These are phyloP conservation scores for Fraxinus sp. DNA, from an alignment of 305 asterid species.

Conservation along the genomic window DNA sequence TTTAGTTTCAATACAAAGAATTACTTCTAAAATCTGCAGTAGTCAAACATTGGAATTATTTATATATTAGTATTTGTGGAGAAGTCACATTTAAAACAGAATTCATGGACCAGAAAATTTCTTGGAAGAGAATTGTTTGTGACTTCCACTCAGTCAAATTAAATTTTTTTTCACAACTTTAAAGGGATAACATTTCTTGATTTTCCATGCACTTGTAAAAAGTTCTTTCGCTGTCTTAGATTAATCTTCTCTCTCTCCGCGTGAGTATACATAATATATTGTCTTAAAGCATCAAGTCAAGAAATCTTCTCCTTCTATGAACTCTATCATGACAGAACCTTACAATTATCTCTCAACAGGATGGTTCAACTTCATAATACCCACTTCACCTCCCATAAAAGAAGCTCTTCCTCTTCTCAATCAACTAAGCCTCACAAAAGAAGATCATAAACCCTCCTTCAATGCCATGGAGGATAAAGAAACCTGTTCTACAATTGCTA, in stretches of 20 bases:
- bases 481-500: neutral
- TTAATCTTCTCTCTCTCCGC: neutral
- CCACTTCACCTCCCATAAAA: neutral
- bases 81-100: neutral
- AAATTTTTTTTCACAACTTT: neutral
- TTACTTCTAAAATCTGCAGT: neutral
- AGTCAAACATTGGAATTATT: neutral
- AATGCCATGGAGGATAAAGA: neutral
- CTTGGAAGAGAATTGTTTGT: neutral
- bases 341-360: neutral
- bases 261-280: neutral
- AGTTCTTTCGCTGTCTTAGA: neutral
- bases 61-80: neutral
- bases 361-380: neutral
- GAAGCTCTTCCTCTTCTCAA: constrained; percentile 3
- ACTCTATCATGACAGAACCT: neutral
- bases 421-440: neutral
- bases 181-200: neutral
- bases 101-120: neutral
- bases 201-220: neutral
- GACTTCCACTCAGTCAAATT: neutral
- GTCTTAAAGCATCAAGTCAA: neutral
- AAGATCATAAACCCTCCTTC: neutral
- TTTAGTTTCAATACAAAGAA: neutral
- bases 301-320: neutral